Evolutionary conservation across 2,329 filamentous ascomycete species (phyloP).

Genomic region (Ophiostoma sp.): DNA sequence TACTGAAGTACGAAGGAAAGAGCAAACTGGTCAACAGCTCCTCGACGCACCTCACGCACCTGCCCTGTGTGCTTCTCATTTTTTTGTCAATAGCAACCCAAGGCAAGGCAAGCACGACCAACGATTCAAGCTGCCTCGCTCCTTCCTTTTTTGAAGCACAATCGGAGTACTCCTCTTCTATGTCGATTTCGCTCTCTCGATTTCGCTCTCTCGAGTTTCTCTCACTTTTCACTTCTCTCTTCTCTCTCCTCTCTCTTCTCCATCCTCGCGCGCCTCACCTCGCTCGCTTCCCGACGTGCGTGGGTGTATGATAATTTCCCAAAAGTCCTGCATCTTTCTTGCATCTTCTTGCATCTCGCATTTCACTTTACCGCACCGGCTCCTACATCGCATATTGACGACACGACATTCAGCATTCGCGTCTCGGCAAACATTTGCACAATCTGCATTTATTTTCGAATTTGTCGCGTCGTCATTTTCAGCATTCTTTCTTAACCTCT

Average conservation of each 20-base stretch:
- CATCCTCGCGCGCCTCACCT: neutral
- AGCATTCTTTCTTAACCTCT: no score
- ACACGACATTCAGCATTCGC: neutral
- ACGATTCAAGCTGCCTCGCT: neutral
- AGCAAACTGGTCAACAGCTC: conserved; percentile 14
- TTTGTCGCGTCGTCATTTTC: neutral
- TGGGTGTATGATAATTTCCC: conserved; percentile 5
- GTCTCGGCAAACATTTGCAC: neutral
- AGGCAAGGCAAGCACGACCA: neutral
- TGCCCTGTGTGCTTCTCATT: neutral
- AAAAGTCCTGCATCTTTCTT: neutral
- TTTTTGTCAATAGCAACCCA: neutral
- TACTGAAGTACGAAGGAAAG: neutral
- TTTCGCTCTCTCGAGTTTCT: neutral
- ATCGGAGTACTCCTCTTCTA: no score
- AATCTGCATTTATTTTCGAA: no score
- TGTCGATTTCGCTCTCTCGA: neutral
- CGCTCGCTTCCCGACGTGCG: neutral
- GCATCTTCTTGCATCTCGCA: neutral
- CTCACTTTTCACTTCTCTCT: neutral
- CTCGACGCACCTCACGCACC: neutral
- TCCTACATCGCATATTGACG: neutral
- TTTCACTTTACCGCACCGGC: neutral
- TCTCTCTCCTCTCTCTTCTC: neutral
- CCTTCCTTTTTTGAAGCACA: neutral